Conservation (phyloP, 148 eudicot genomes). For the Dianthus caryophyllus region DNA sequence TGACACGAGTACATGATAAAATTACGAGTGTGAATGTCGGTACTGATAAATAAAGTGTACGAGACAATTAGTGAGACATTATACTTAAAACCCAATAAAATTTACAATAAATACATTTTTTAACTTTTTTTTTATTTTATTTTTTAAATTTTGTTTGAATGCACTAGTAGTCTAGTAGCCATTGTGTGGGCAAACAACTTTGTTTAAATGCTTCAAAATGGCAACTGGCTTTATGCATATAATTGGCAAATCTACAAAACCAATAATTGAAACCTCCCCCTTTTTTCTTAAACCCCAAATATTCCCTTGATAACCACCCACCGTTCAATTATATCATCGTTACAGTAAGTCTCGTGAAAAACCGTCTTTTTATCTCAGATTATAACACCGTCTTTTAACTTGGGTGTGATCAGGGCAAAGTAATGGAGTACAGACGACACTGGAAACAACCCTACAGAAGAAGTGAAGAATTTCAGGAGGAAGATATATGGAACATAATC, state of each 20-base stretch:
- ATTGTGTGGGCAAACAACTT: conserved; percentile 2
- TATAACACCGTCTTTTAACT: background rate
- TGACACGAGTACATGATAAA: too few species aligned
- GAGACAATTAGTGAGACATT: too few species aligned
- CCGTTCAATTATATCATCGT: background rate
- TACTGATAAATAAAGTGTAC: too few species aligned
- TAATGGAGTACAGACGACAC: conserved; percentile 36
- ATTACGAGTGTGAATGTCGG: too few species aligned
- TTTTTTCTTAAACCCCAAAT: background rate
- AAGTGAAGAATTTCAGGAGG: conserved; percentile 60
- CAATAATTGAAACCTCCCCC: conserved; percentile 24
- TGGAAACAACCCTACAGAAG: conserved; percentile 35
- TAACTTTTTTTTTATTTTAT: too few species aligned
- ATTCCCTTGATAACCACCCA: background rate
- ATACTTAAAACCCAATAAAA: too few species aligned
- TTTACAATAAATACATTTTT: too few species aligned
- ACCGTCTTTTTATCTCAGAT: background rate
- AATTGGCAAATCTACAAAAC: conserved; percentile 14
- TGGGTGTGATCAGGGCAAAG: background rate
- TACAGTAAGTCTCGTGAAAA: too few species aligned
- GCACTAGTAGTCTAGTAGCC: too few species aligned
- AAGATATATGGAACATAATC: conserved; percentile 60
- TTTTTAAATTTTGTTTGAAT: too few species aligned
- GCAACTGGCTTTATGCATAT: conserved; percentile 17
- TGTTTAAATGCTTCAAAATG: conserved; percentile 20